A percentile compares a stretch with the other conserved stretches of the same genome.
Evolutionary conservation across 768 basidiomycete species (phyloP).

Genomic region (Leccinellum luteum): DNA sequence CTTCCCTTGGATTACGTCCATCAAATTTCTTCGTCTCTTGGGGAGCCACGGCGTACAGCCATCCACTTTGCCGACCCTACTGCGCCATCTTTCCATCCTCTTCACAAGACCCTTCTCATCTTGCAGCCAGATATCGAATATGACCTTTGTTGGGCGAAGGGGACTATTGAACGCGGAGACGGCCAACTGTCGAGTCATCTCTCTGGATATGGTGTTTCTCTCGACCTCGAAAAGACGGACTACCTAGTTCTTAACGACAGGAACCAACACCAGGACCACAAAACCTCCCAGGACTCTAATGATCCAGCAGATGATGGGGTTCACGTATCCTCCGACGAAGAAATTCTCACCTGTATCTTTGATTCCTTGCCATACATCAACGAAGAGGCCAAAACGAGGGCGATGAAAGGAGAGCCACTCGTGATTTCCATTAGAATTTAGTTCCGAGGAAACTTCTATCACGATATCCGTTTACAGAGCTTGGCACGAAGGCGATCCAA

Average conservation of each 20-base stretch:
- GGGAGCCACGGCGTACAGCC: slow-evolving; percentile 57
- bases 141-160: slow-evolving; percentile 52
- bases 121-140: slow-evolving; percentile 59
- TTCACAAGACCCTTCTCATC: slow-evolving; percentile 65
- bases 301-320: slow-evolving; percentile 2
- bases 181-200: slow-evolving; percentile 44
- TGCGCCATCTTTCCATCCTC: slow-evolving; percentile 63
- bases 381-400: slow-evolving; percentile 29
- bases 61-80: slow-evolving; percentile 74
- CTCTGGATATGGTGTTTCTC: slow-evolving; percentile 86
- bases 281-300: background rate
- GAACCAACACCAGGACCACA: slow-evolving; percentile 19
- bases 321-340: slow-evolving; percentile 14
- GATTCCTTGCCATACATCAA: slow-evolving; percentile 31
- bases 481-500: slow-evolving; percentile 74
- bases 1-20: slow-evolving; percentile 80
- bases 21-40: slow-evolving; percentile 45
- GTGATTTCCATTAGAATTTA: background rate
- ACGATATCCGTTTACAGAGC: slow-evolving; percentile 35
- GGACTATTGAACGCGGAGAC: slow-evolving; percentile 35
- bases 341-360: slow-evolving; percentile 27
- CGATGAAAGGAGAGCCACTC: slow-evolving; percentile 41
- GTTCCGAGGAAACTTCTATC: background rate
- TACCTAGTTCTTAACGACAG: slow-evolving; percentile 94
- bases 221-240: slow-evolving; percentile 96